Evolutionary conservation across 2,329 filamentous ascomycete species (phyloP).

Genomic region (Myriosclerotinia curreyana): DNA sequence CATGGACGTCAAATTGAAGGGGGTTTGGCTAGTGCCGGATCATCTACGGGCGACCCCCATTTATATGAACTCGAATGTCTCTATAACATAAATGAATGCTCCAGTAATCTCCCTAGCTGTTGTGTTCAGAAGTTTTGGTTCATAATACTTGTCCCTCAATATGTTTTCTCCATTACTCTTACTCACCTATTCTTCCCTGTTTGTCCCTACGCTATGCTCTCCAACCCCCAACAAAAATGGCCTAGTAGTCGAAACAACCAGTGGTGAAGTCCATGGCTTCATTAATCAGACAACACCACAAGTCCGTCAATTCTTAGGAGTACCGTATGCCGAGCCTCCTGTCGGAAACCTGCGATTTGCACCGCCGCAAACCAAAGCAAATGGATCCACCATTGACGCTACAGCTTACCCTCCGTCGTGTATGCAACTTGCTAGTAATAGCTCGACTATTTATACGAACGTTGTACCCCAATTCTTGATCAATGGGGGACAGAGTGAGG

Average conservation of each 20-base stretch:
- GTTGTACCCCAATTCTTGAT: background rate
- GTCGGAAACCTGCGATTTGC: constrained; percentile 41
- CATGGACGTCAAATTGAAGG: background rate
- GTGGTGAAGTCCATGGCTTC: constrained; percentile 25
- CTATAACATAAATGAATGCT: background rate
- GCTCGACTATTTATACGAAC: constrained; percentile 23
- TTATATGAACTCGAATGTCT: constrained; percentile 36
- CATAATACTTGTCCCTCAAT: background rate
- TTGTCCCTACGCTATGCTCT: background rate
- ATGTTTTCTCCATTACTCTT: background rate
- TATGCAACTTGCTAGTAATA: constrained; percentile 25
- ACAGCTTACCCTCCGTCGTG: constrained; percentile 29
- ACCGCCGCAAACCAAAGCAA: constrained; percentile 32
- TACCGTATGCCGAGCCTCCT: constrained; percentile 43
- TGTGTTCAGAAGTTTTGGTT: background rate
- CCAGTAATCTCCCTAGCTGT: background rate
- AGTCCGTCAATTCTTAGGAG: constrained; percentile 40
- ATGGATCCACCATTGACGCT: constrained; percentile 24
- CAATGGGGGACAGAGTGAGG: constrained; percentile 31
- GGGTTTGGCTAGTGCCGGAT: background rate
- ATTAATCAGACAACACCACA: constrained; percentile 27
- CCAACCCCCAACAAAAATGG: background rate
- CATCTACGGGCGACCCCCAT: background rate
- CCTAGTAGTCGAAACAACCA: constrained; percentile 26
- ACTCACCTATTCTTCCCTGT: background rate